Conservation (phyloP, 345 rosid genomes). For the Jatropha curcas region DNA sequence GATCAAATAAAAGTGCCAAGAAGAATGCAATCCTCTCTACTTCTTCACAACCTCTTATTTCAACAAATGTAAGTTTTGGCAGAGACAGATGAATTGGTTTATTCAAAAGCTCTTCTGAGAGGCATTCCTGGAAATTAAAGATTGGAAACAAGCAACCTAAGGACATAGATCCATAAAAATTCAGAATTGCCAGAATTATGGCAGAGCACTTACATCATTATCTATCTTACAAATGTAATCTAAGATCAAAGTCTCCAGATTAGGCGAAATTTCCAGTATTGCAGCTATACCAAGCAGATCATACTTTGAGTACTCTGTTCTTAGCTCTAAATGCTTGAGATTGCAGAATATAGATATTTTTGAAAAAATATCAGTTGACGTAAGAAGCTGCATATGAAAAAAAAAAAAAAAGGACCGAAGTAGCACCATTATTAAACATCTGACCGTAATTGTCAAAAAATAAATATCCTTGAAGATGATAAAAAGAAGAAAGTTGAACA, state of each 20-base stretch:
- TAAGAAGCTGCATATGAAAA: neutral
- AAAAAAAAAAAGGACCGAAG: neutral
- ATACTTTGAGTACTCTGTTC: neutral
- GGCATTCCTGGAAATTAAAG: constrained; percentile 4
- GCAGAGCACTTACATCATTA: neutral
- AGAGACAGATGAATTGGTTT: neutral
- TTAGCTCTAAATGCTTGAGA: constrained; percentile 10
- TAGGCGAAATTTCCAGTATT: neutral
- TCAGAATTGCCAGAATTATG: neutral
- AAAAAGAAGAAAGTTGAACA: neutral
- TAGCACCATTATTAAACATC: no score
- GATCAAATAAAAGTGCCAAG: neutral
- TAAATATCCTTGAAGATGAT: neutral
- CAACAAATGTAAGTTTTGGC: neutral
- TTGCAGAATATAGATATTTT: neutral
- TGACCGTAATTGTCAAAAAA: neutral
- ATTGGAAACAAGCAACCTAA: neutral
- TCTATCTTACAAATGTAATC: constrained; percentile 13
- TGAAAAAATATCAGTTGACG: neutral
- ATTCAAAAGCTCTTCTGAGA: constrained; percentile 8
- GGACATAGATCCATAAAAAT: neutral
- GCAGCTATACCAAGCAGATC: constrained; percentile 18
- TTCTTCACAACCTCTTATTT: neutral
- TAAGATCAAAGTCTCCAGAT: neutral
- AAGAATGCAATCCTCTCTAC: neutral